phyloP scores from a whole-genome alignment of 73 alveolate genomes.

The Paramecium caudatum region DNA sequence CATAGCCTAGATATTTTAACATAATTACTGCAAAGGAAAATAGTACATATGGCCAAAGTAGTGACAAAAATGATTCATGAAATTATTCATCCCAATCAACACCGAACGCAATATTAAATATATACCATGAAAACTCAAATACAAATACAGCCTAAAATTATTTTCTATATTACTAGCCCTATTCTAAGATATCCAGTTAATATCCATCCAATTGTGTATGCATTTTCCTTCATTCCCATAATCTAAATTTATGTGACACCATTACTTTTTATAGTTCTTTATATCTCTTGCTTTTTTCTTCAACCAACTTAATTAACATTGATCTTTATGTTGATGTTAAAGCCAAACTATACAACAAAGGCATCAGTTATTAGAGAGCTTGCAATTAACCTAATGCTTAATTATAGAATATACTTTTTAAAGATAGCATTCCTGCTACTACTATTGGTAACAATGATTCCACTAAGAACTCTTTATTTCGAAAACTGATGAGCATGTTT shows the following conservation, averaged over 20 bases:
- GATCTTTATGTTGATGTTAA: conserved; percentile 58
- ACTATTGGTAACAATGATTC: conserved; percentile 33
- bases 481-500: conserved; percentile 31
- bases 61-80: background rate
- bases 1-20: conserved; percentile 32
- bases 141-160: background rate
- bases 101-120: background rate
- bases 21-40: conserved; percentile 58
- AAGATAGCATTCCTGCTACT: conserved; percentile 41
- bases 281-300: conserved; percentile 73
- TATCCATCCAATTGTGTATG: conserved; percentile 47
- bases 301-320: conserved; percentile 70
- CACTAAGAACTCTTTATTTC: conserved; percentile 33
- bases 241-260: background rate
- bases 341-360: conserved; percentile 29
- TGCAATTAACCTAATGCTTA: conserved; percentile 9
- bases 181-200: conserved; percentile 52
- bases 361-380: conserved; percentile 58
- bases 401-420: background rate
- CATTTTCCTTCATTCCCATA: conserved; percentile 39
- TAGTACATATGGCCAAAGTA: conserved; percentile 57
- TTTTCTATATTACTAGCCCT: background rate
- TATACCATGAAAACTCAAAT: background rate
- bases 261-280: conserved; percentile 72
- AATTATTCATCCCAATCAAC: conserved; percentile 49